Conservation (phyloP, 1,139 yeast genomes). For the Pichia sp. region DNA sequence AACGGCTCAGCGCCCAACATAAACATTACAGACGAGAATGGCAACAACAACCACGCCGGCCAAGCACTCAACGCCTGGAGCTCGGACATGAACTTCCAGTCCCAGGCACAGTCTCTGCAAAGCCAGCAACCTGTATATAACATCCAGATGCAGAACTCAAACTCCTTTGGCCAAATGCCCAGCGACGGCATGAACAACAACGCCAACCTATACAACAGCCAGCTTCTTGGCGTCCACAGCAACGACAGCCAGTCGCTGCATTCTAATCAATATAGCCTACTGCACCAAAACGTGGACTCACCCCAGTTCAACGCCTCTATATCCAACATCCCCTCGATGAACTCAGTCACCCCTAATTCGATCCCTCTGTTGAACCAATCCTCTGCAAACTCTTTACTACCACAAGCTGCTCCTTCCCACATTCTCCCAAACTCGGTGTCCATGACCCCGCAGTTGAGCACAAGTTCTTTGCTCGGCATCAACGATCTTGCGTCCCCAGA, state of each 20-base stretch:
- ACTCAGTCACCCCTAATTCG: slow-evolving; percentile 4
- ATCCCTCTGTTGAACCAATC: slow-evolving; percentile 10
- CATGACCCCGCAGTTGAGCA: slow-evolving; percentile 20
- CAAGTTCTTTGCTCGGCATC: slow-evolving; percentile 14
- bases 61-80: background rate
- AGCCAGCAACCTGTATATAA: slow-evolving; percentile 10
- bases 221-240: background rate
- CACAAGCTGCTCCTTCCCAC: background rate
- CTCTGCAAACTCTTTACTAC: slow-evolving; percentile 6
- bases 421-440: slow-evolving; percentile 14
- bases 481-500: slow-evolving; percentile 14
- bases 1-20: slow-evolving; percentile 2
- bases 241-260: background rate
- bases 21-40: background rate
- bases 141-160: slow-evolving; percentile 14
- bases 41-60: background rate
- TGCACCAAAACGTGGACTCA: background rate
- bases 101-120: background rate
- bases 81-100: background rate
- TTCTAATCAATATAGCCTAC: background rate
- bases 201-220: slow-evolving; percentile 4
- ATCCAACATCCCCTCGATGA: background rate
- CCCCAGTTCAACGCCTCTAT: background rate
- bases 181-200: slow-evolving; percentile 3
- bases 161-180: slow-evolving; percentile 10